phyloP scores from a whole-genome alignment of 2,329 filamentous ascomycete species.

The Penicillium brasilianum region DNA sequence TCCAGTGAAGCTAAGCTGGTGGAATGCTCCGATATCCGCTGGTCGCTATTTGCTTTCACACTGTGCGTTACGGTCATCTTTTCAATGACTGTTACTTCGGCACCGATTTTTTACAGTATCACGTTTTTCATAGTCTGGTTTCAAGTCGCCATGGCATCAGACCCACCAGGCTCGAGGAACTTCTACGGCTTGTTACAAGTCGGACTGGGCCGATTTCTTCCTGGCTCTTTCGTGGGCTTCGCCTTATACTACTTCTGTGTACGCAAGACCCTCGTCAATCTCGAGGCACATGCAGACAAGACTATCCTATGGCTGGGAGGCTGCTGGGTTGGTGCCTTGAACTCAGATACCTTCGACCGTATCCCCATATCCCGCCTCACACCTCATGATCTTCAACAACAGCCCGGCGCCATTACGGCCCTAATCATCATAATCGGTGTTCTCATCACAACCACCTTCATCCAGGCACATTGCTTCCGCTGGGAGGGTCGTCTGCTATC shows the following conservation, averaged over 20 bases:
- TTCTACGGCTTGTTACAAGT: conserved; percentile 61
- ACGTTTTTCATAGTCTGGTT: conserved; percentile 63
- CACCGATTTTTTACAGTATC: conserved; percentile 61
- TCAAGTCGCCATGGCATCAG: conserved; percentile 64
- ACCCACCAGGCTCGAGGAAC: conserved; percentile 59
- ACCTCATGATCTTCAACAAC: conserved; percentile 64
- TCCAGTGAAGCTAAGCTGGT: conserved; percentile 34
- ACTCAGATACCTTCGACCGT: conserved; percentile 67
- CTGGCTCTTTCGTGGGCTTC: conserved; percentile 63
- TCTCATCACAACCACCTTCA: conserved; percentile 58
- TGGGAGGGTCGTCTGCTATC: conserved; percentile 61
- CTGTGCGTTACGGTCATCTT: conserved; percentile 59
- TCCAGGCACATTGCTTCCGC: conserved; percentile 62
- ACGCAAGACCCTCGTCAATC: conserved; percentile 52
- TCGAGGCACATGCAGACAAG: conserved; percentile 65
- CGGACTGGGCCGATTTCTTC: conserved; percentile 62
- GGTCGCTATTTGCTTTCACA: conserved; percentile 62
- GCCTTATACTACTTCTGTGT: conserved; percentile 62
- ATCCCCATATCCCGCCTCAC: conserved; percentile 67
- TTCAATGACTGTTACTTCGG: conserved; percentile 62
- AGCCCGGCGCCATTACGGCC: conserved; percentile 64
- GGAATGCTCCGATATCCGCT: conserved; percentile 62
- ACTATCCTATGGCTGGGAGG: conserved; percentile 65
- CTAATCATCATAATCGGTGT: conserved; percentile 59
- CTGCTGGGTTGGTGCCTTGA: conserved; percentile 65